Percentiles rank a stretch among this genome's conserved stretches.
These are phyloP conservation scores for Pichia heedii DNA, from an alignment of 805 yeast species.

Conservation along the genomic window DNA sequence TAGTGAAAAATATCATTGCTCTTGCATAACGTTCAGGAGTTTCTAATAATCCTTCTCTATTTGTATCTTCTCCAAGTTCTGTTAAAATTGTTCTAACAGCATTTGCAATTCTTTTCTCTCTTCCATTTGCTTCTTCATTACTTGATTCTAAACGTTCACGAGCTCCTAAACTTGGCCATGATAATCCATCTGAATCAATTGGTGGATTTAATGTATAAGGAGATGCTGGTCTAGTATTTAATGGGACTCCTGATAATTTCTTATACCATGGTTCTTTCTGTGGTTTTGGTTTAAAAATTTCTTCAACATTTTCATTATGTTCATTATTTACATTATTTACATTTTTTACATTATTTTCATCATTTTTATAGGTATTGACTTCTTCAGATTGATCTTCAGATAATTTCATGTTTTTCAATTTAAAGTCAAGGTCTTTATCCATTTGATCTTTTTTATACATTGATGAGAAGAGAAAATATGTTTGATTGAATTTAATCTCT, in stretches of 20 bases:
- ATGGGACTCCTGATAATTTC: constrained; percentile 40
- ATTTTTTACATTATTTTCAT: constrained; percentile 5
- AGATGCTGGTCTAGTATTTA: constrained; percentile 68
- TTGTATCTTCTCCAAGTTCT: constrained; percentile 87
- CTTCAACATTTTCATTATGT: background rate
- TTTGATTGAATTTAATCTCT: too few species aligned
- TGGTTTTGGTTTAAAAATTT: constrained; percentile 23
- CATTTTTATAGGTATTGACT: background rate
- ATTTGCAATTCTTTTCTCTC: constrained; percentile 70
- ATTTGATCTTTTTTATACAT: constrained; percentile 19
- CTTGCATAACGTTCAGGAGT: constrained; percentile 96
- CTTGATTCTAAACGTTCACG: constrained; percentile 63
- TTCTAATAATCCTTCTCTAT: constrained; percentile 81
- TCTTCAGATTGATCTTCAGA: constrained; percentile 7
- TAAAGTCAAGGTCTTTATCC: constrained; percentile 17
- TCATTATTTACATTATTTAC: background rate
- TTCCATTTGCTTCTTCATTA: constrained; percentile 50
- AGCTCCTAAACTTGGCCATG: constrained; percentile 92
- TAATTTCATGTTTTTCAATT: constrained; percentile 9
- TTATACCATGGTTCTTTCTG: constrained; percentile 29
- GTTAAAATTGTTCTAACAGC: constrained; percentile 72
- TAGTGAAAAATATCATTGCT: constrained; percentile 92
- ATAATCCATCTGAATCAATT: constrained; percentile 80
- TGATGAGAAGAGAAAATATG: background rate
- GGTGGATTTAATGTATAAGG: constrained; percentile 82